These are phyloP conservation scores for Orbilia ellipsospora DNA, from an alignment of 2,329 filamentous ascomycete genomes.

Conservation along the genomic window DNA sequence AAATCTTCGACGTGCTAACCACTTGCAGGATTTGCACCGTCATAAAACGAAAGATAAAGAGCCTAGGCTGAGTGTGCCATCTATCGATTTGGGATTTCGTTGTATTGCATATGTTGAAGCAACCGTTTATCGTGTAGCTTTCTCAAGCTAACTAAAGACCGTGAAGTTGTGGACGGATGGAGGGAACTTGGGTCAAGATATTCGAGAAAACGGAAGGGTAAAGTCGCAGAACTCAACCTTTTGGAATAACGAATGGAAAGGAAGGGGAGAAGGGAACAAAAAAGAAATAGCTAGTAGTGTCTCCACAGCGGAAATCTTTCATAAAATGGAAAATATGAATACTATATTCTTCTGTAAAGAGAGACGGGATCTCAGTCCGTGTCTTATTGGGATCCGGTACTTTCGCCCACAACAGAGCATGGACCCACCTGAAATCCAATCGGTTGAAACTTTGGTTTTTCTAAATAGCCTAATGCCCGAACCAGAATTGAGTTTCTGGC, in stretches of 20 bases:
- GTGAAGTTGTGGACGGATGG: conserved; percentile 18
- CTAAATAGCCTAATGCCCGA: conserved; percentile 55
- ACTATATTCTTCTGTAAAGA: conserved; percentile 35
- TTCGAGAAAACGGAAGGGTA: conserved; percentile 15
- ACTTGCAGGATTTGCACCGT: conserved; percentile 53
- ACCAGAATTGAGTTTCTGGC: conserved; percentile 53
- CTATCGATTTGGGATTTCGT: conserved; percentile 13
- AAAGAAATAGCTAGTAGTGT: conserved; percentile 31
- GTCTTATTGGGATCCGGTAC: conserved; percentile 47
- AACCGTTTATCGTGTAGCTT: neutral
- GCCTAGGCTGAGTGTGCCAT: conserved; percentile 32
- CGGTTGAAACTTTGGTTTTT: conserved; percentile 46
- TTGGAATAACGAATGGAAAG: conserved; percentile 16
- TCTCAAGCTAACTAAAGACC: neutral
- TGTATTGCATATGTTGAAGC: neutral
- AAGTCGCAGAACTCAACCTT: conserved; percentile 28
- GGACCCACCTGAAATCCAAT: conserved; percentile 48
- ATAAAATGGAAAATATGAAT: conserved; percentile 51
- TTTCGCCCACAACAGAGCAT: conserved; percentile 42
- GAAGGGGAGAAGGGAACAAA: conserved; percentile 27
- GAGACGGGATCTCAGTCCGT: conserved; percentile 54
- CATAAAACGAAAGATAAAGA: conserved; percentile 39
- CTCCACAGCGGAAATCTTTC: conserved; percentile 50
- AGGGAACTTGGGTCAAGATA: conserved; percentile 20
- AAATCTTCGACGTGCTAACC: conserved; percentile 36